Evolutionary conservation across 192 early-diverging fungal genomes (phyloP).

Genomic region (Endogone sp.): DNA sequence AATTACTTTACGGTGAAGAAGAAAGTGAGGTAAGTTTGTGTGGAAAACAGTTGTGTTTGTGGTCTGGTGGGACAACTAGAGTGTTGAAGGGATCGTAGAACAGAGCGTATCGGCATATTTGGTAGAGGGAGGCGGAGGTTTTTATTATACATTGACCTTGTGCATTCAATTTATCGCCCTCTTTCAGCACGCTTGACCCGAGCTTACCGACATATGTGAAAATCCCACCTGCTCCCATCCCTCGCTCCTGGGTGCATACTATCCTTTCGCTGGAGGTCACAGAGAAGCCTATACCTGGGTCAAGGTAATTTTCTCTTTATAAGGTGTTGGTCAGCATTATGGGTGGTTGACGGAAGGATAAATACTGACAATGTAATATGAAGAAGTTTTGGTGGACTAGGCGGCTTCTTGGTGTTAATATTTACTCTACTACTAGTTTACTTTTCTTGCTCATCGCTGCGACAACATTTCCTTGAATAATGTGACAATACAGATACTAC

Average conservation of each 20-base stretch:
- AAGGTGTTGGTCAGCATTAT: no score
- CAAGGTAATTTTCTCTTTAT: constrained; percentile 25
- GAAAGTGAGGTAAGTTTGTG: constrained; percentile 56
- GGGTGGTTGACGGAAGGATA: neutral
- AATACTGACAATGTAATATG: neutral
- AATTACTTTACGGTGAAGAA: constrained; percentile 85
- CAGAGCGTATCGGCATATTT: no score
- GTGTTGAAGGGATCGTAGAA: no score
- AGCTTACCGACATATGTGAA: constrained; percentile 85
- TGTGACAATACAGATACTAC: constrained; percentile 42
- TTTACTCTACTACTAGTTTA: no score
- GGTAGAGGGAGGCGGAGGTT: neutral
- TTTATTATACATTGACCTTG: no score
- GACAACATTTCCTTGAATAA: no score
- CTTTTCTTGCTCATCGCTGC: no score
- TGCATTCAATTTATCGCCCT: no score
- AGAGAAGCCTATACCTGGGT: constrained; percentile 17
- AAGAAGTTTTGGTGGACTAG: neutral
- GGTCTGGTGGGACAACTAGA: no score
- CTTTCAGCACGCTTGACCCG: constrained; percentile 66
- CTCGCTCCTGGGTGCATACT: constrained; percentile 82
- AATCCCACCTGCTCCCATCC: constrained; percentile 81
- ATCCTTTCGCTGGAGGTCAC: constrained; percentile 49
- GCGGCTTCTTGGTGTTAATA: no score
- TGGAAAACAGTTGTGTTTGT: no score